Conservation (phyloP, 257 asterid species). For the Plectranthus barbatus region DNA sequence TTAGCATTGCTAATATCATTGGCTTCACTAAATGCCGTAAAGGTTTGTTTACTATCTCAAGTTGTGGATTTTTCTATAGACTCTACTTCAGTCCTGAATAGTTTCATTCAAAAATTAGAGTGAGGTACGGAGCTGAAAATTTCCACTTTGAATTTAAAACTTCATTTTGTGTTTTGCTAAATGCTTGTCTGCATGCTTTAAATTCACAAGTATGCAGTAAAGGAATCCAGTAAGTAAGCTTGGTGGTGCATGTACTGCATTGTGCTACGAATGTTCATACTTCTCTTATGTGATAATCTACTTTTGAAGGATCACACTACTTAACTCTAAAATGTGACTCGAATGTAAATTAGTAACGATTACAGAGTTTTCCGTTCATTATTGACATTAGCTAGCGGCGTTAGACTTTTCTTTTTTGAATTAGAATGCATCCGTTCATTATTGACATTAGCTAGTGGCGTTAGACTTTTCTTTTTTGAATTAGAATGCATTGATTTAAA, state of each 20-base stretch:
- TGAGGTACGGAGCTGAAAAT: not conserved
- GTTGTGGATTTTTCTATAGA: not conserved
- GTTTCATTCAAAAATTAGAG: not conserved
- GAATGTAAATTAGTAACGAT: not conserved
- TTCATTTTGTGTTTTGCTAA: not conserved
- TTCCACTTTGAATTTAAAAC: not conserved
- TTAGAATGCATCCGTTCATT: too few species aligned
- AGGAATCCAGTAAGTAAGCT: not conserved
- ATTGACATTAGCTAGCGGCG: too few species aligned
- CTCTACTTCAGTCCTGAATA: not conserved
- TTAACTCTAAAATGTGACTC: not conserved
- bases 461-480: too few species aligned
- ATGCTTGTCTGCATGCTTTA: not conserved
- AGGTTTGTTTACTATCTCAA: constrained; percentile 42
- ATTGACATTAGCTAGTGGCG: too few species aligned
- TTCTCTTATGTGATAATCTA: not conserved
- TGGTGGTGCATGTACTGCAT: not conserved
- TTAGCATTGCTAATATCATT: constrained; percentile 86
- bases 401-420: too few species aligned
- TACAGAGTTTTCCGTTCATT: not conserved
- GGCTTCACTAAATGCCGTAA: constrained; percentile 96
- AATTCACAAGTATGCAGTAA: not conserved
- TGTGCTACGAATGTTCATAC: not conserved
- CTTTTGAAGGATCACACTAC: not conserved
- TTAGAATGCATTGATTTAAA: too few species aligned